Conservation (phyloP, 305 asterid genomes). For the Petunia hybrid region DNA sequence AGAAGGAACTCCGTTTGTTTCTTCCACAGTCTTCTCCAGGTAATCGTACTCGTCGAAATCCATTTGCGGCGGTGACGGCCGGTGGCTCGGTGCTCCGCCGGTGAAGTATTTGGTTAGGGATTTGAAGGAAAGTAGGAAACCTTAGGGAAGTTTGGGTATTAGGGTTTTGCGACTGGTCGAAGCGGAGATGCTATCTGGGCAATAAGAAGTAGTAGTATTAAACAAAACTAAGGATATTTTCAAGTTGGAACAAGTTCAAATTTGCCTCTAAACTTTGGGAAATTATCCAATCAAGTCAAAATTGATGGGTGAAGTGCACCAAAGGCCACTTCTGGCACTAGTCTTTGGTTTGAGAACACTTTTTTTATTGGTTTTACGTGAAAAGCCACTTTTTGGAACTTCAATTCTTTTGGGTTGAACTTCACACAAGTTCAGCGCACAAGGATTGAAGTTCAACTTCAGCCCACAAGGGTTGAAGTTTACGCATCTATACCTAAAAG, state of each 20-base stretch:
- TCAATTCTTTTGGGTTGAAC: no score
- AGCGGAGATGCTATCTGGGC: background rate
- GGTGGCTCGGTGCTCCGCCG: conserved; percentile 9
- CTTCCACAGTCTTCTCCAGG: conserved; percentile 91
- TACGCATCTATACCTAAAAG: no score
- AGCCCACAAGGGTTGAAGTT: no score
- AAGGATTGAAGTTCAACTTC: no score
- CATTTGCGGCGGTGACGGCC: conserved; percentile 44
- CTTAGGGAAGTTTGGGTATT: conserved; percentile 6
- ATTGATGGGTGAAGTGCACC: no score
- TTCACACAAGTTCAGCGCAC: no score
- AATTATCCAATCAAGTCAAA: no score
- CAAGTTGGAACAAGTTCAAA: background rate
- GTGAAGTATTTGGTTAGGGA: conserved; percentile 5
- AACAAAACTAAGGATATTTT: background rate
- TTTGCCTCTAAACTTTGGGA: no score
- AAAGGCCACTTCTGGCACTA: no score
- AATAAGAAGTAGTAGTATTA: background rate
- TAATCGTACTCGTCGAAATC: conserved; percentile 99
- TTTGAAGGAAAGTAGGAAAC: conserved; percentile 16
- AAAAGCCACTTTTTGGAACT: no score
- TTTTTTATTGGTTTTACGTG: no score
- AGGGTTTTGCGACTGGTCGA: conserved; percentile 24
- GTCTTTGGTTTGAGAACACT: no score
- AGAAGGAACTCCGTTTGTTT: conserved; percentile 59